Percentiles rank a stretch among this genome's conserved stretches.
Evolutionary conservation across 768 basidiomycete genomes (phyloP).

Genomic region (Kockovaella imperatae): DNA sequence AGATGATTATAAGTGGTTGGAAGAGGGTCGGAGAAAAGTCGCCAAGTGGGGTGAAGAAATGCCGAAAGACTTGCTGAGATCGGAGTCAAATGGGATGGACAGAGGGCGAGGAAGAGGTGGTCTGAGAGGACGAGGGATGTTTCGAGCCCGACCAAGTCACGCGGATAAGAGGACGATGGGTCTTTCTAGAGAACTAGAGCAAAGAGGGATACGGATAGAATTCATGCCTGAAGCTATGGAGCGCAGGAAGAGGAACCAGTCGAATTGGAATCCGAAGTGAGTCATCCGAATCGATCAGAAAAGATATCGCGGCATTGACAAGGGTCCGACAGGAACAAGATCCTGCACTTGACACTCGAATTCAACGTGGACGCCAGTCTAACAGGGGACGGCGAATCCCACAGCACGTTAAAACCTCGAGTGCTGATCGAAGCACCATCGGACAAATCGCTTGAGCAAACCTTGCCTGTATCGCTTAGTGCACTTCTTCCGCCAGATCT

Average conservation of each 20-base stretch:
- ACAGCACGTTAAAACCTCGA: too few relatives aligned
- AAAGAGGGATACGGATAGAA: conserved; percentile 64
- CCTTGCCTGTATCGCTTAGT: too few relatives aligned
- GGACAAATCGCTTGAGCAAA: too few relatives aligned
- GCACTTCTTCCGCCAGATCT: too few relatives aligned
- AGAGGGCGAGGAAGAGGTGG: conserved; percentile 27
- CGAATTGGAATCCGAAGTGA: conserved; percentile 73
- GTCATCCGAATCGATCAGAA: too few relatives aligned
- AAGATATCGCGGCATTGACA: too few relatives aligned
- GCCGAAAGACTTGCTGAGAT: conserved; percentile 29
- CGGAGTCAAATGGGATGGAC: conserved; percentile 12
- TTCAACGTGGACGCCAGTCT: too few relatives aligned
- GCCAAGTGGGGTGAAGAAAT: conserved; percentile 54
- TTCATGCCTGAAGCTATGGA: conserved; percentile 77
- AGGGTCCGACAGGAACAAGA: too few relatives aligned
- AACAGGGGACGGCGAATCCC: too few relatives aligned
- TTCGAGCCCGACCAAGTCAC: conserved; percentile 56
- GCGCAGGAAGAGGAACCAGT: conserved; percentile 66
- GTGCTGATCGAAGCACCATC: too few relatives aligned
- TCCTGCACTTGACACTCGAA: too few relatives aligned
- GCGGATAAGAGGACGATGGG: conserved; percentile 45
- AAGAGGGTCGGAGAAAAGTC: conserved; percentile 70
- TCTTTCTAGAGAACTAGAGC: conserved; percentile 59
- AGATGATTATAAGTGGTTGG: conserved; percentile 79
- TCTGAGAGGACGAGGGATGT: conserved; percentile 48